Evolutionary conservation across 2,329 filamentous ascomycete species (phyloP), one percentile per base, ranked within the genome.

Genomic region (Didymella keratinophila): DNA sequence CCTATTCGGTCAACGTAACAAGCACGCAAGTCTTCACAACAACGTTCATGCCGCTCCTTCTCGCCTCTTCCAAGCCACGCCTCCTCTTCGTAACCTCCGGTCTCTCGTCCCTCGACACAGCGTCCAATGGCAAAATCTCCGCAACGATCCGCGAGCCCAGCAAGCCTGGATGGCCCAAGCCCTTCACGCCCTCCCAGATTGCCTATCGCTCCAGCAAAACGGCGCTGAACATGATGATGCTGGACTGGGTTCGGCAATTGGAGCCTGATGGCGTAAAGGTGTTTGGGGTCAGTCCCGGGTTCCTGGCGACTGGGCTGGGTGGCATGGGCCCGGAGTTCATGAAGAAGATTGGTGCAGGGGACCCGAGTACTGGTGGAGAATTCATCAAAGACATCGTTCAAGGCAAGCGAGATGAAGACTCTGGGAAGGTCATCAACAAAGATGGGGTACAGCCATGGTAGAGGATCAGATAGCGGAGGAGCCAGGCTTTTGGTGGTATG

Each of bases 181-280:
- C 64, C 3, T 37, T 56, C 0, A 44, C 54, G 9, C 44, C 60
- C 5, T 68, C 70, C 21, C 66, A 66, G 11, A 64, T 77, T 0
- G 70, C 71, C 12, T 82, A 83, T 55, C 74, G 79, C 9, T 70
- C 70, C 52, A 74, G 72, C 28, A 83, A 84, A 69, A 74, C 77
- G 4, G 82, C 77, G 1, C 50, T 84, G 62, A 84, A 81, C 37
- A 84, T 83, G 73, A 34, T 82, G 63, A 81, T 81, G 77, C 61
- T 83, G 45, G 76, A 81, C 14, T 86, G 82, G 81, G 60, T 71
- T 32, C 71, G 74, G 28, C 63, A 72, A 68, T 63, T 83, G 32
- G 73, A 81, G 16, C 83, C 79, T 75, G 69, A 78, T 51, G 73
- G 77, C 2, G 74, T 76, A 27, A 85, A 84, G 62, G 79, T 83